Conservation (phyloP, 2,329 filamentous ascomycete genomes). For the Blastomyces silverae region DNA sequence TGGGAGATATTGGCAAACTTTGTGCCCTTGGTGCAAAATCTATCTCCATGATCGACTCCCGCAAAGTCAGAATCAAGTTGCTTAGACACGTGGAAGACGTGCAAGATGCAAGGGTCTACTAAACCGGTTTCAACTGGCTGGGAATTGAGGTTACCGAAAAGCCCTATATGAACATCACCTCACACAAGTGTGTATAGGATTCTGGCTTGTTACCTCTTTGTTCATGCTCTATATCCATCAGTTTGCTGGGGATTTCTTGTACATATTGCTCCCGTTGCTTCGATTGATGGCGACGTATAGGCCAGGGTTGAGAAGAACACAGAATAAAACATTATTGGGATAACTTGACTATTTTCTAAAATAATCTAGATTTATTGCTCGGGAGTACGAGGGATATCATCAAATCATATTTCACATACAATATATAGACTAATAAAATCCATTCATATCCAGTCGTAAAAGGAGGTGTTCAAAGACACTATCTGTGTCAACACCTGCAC, state of each 20-base stretch:
- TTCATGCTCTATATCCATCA: neutral
- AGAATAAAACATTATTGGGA: neutral
- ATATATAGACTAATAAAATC: slow-evolving; percentile 49
- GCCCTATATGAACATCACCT: neutral
- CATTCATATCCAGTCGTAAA: slow-evolving; percentile 62
- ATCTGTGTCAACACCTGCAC: slow-evolving; percentile 37
- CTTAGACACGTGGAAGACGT: neutral
- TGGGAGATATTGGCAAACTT: neutral
- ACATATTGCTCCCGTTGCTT: neutral
- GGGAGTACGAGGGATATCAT: neutral
- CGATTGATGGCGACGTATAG: neutral
- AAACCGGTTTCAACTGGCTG: neutral
- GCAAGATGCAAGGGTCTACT: neutral
- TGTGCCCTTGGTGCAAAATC: neutral
- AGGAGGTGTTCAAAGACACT: slow-evolving; percentile 63
- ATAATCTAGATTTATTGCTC: neutral
- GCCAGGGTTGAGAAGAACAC: neutral
- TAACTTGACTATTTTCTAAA: neutral
- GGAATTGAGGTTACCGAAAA: neutral
- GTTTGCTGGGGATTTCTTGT: neutral
- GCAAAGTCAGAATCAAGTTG: neutral
- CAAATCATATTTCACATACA: neutral
- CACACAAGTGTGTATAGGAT: neutral
- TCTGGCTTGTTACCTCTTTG: neutral
- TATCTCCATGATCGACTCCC: neutral